Evolutionary conservation across 2,329 filamentous ascomycete genomes (phyloP).

Genomic region (Clarireedia hainanense): DNA sequence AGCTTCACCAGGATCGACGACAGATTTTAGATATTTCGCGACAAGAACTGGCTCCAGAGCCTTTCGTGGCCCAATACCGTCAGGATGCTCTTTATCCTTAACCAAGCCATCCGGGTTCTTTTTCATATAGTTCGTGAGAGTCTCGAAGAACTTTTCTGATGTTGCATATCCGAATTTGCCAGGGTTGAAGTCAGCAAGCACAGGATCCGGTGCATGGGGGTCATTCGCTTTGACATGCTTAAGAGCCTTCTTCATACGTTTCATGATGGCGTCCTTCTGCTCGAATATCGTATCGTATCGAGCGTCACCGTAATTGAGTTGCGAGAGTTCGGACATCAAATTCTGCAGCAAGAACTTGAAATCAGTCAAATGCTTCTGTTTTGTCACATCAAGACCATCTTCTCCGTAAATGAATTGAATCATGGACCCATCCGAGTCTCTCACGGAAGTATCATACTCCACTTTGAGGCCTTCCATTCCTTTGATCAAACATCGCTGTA

Average conservation of each 20-base stretch:
- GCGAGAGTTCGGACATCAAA: constrained; percentile 68
- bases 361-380: constrained; percentile 83
- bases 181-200: constrained; percentile 65
- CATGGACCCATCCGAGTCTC: constrained; percentile 87
- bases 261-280: constrained; percentile 51
- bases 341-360: constrained; percentile 90
- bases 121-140: constrained; percentile 70
- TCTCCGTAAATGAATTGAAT: constrained; percentile 96
- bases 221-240: constrained; percentile 58
- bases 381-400: constrained; percentile 88
- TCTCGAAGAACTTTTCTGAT: constrained; percentile 75
- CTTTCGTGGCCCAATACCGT: constrained; percentile 33
- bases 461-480: constrained; percentile 94
- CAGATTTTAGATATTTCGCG: constrained; percentile 84
- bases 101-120: constrained; percentile 60
- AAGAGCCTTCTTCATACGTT: constrained; percentile 68
- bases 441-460: constrained; percentile 87
- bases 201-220: constrained; percentile 56
- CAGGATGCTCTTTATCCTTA: constrained; percentile 37
- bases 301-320: constrained; percentile 58
- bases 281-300: constrained; percentile 55
- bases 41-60: constrained; percentile 66
- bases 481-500: constrained; percentile 96
- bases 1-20: constrained; percentile 91
- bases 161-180: constrained; percentile 75